phyloP scores from a whole-genome alignment of 805 yeast genomes.

The Wickerhamiella galacta region DNA sequence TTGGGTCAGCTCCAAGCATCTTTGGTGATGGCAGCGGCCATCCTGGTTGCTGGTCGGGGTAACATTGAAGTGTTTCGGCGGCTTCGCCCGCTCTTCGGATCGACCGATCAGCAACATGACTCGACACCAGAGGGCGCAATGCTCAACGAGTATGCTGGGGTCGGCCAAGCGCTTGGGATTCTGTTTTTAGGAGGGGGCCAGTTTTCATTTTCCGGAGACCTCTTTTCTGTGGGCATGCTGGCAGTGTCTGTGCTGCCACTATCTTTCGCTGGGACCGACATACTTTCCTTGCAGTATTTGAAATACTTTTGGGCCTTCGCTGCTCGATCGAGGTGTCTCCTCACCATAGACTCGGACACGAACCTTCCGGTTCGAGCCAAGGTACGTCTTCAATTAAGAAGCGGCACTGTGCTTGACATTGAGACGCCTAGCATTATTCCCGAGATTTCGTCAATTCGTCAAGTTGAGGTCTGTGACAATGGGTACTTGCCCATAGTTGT shows the following conservation, averaged over 20 bases:
- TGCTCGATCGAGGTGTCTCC: slow-evolving; percentile 65
- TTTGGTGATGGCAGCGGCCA: slow-evolving; percentile 45
- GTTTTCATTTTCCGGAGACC: slow-evolving; percentile 51
- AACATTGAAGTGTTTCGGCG: slow-evolving; percentile 65
- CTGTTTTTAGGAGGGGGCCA: slow-evolving; percentile 87
- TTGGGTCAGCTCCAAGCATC: slow-evolving; percentile 37
- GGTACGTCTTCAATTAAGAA: slow-evolving; percentile 25
- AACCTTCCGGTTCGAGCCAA: slow-evolving; percentile 36
- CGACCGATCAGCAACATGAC: slow-evolving; percentile 11
- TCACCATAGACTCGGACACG: slow-evolving; percentile 51
- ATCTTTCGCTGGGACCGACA: slow-evolving; percentile 29
- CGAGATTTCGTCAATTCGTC: slow-evolving; percentile 35
- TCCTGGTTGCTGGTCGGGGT: slow-evolving; percentile 84
- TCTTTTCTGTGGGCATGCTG: slow-evolving; percentile 50
- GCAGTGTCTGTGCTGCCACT: slow-evolving; percentile 66
- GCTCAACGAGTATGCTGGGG: slow-evolving; percentile 62
- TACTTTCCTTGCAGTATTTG: slow-evolving; percentile 58
- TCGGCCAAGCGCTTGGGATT: slow-evolving; percentile 72
- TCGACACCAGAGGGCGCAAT: slow-evolving; percentile 18
- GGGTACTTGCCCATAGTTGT: slow-evolving; percentile 40
- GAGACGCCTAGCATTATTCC: slow-evolving; percentile 55
- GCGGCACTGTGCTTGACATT: slow-evolving; percentile 24
- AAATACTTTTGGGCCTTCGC: slow-evolving; percentile 85
- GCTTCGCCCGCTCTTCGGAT: slow-evolving; percentile 50
- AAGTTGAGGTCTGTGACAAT: slow-evolving; percentile 30